Evolutionary conservation across 208 protist species (phyloP), one percentile per base, ranked within the genome.

Genomic region (Strigomonas culicis): DNA sequence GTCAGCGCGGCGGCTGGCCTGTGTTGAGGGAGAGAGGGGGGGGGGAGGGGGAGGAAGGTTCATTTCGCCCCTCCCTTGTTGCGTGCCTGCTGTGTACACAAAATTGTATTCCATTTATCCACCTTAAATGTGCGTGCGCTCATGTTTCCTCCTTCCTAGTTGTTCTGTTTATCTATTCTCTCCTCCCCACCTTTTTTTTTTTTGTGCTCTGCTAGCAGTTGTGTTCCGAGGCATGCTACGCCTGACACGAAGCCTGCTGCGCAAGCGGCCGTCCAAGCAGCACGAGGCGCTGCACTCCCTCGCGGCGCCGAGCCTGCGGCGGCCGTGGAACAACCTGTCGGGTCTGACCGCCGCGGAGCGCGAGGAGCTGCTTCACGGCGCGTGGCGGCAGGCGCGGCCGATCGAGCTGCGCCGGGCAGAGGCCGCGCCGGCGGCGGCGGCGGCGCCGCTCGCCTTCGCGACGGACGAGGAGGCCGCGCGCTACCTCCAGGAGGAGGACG

Each of bases 401-500:
- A 68, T 94, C 34, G 63, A 62, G 19, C 64, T 94, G 32, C 32
- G 32, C 32, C 32, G 32, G 32, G 10, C 32, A 39, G 32, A 3
- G 10, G 6, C 3, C 21, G 62, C 77, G 11, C 59, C 77, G 2
- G 75, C 79, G 25, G 55, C 70, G 15, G 21, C 46, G 3, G 78
- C 58, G 0, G 58, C 49, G 19, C 28, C 59, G 17, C 51, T 91
- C 2, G 24, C 44, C 25, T 94, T 94, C 59, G 8, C 39, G n/a
- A 78, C 72, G 1, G 85, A 92, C 11, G 88, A 92, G 60, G 84
- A 64, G 52, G 85, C 80, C 24, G 57, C 67, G 19, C 36, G 46
- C 22, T 94, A 88, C 67, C 28, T 94, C 27, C 32, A 55, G 2
- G 55, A 84, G 46, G 85, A 92, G 65, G 64, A 59, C 36, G 49